Evolutionary conservation across 2,329 filamentous ascomycete genomes (phyloP).

Genomic region (Akanthomyces lecanii): DNA sequence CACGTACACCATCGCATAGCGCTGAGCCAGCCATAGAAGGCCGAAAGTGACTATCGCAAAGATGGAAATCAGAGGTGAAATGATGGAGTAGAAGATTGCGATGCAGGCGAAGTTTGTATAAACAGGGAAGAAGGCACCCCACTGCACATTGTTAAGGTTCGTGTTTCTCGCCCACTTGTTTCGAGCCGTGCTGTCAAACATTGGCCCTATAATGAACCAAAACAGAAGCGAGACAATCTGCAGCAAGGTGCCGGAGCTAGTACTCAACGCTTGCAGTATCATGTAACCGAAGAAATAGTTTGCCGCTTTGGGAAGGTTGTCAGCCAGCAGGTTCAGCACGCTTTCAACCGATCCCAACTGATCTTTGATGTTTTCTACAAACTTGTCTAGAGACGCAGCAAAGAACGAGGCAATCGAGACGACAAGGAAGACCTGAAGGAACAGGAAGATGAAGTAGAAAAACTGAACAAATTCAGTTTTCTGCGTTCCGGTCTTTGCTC

Average conservation of each 20-base stretch:
- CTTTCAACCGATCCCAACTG: conserved; percentile 52
- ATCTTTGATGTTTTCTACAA: conserved; percentile 49
- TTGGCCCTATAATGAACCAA: conserved; percentile 76
- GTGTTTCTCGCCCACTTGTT: conserved; percentile 87
- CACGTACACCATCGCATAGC: conserved; percentile 96
- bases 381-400: conserved; percentile 55
- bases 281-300: conserved; percentile 99
- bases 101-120: conserved; percentile 98
- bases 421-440: conserved; percentile 90
- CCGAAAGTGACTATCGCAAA: conserved; percentile 92
- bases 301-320: conserved; percentile 76
- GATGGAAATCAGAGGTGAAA: conserved; percentile 83
- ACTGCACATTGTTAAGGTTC: conserved; percentile 69
- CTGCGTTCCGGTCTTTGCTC: conserved; percentile 76
- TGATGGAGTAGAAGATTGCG: conserved; percentile 79
- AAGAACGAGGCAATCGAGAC: conserved; percentile 80
- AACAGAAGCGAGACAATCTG: conserved; percentile 74
- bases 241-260: conserved; percentile 81
- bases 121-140: conserved; percentile 92
- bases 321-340: conserved; percentile 68
- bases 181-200: conserved; percentile 75
- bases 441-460: conserved; percentile 92
- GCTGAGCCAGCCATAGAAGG: conserved; percentile 88
- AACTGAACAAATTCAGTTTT: conserved; percentile 79
- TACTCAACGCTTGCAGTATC: conserved; percentile 87